These are phyloP conservation scores for Eucalyptus polyanthemos DNA, from an alignment of 345 rosid genomes.

Conservation along the genomic window DNA sequence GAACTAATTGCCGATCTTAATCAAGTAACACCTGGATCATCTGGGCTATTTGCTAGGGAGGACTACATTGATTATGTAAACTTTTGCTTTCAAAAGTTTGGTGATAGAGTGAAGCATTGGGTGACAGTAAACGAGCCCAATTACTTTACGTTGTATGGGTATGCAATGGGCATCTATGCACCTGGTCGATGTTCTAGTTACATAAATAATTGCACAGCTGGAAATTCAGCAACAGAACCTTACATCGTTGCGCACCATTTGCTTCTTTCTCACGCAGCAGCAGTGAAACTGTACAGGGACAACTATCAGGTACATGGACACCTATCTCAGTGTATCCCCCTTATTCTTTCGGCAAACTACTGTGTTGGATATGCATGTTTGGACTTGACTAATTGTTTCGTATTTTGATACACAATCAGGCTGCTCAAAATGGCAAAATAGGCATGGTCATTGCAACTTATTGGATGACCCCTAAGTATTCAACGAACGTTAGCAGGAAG, in stretches of 20 bases:
- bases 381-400: neutral
- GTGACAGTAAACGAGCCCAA: conserved; percentile 3
- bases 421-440: conserved; percentile 19
- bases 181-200: conserved; percentile 6
- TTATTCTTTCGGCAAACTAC: neutral
- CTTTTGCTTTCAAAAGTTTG: conserved; percentile 6
- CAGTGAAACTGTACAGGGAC: conserved; percentile 10
- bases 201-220: conserved; percentile 9
- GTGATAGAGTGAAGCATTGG: conserved; percentile 15
- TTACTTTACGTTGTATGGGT: neutral
- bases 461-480: conserved; percentile 12
- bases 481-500: neutral
- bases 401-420: neutral
- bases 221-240: conserved; percentile 29
- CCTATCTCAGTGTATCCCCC: neutral
- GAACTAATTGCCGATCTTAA: neutral
- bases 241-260: conserved; percentile 18
- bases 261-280: conserved; percentile 27
- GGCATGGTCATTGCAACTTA: conserved; percentile 4
- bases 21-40: neutral
- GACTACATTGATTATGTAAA: conserved; percentile 2
- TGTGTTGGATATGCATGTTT: neutral
- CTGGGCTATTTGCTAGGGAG: neutral
- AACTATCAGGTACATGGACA: conserved; percentile 18
- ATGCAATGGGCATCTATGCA: neutral